Evolutionary conservation across 2,329 filamentous ascomycete species (phyloP), one percentile per base, ranked within the genome.

Genomic region (Ophiostoma triangulosporum): DNA sequence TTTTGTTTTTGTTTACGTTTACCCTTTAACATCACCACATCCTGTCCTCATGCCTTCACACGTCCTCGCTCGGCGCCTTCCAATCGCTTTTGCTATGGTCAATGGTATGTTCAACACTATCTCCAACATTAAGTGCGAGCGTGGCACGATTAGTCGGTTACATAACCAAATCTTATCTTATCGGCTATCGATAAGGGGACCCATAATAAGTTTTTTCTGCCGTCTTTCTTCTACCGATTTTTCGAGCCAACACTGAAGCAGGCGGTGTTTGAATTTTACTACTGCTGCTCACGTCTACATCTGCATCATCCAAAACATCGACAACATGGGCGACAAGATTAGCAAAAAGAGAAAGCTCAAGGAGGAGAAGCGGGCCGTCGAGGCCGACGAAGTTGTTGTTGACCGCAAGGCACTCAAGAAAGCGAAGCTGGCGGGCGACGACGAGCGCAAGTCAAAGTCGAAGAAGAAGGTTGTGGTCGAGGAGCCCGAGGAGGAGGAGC

Each of bases 281-380:
- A 26, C 26, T n/a, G n/a, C n/a, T n/a, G n/a, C n/a, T n/a, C n/a
- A n/a, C n/a, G n/a, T 12, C 14, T 12, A 48, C 29, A 24, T 24
- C 26, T 15, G 24, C 26, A 24, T n/a, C 48, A 46, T 29, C 14
- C 27, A 33, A 8, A 5, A 33, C 32, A 46, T 35, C 8, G n/a
- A 17, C 15, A 46, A 8, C 7, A 55, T 32, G 49, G 55, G 50
- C 50, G 60, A 66, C 52, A 62, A 64, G 36, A 55, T 57, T 46
- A 63, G 61, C 62, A 68, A 67, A 54, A 68, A 68, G 62, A 62
- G 66, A 33, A 68, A 68, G 57, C 56, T 66, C 48, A 65, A 65
- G 59, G 65, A 66, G 31, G 56, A 54, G 9, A 59, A 58, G 50
- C 52, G 48, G 14, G 29, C 52, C 6, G 52, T 40, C 8, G 31